Base-by-base conservation (phyloP, 306 rosid genomes). In the Casuarina equisetifolia region DNA sequence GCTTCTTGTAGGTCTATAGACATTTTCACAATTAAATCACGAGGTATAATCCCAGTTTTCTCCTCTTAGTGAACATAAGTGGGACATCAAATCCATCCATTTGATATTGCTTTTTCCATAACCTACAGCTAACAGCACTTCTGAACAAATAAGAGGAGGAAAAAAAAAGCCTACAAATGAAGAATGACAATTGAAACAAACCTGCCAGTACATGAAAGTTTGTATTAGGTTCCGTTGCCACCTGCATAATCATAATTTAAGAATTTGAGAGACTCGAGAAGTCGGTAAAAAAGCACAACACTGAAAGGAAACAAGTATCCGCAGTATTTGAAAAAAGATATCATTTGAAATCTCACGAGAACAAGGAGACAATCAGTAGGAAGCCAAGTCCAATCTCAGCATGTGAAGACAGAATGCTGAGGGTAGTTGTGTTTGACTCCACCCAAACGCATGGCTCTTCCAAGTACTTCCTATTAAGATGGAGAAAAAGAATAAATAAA, bases 141-240 rank as follows among this genome's bases (percentile, higher is more conserved):
- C 4, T 5, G 43, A 35, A 35, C 4, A 6, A 4, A 35, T 25
- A 57, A 6, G 20, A 32, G 74, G 32, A 32, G 74, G n/a, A n/a
- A 52, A 67, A 40, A 67, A 40, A 61, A 38, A 53, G 25, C 25
- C 63, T 51, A 59, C 69, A 69, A 11, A 32, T 52, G 32, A 82
- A 11, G n/a, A 55, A 67, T 70, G 25, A 64, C 49, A 54, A 51
- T 58, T 12, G 79, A 61, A 81, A 82, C 86, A 38, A 51, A 95
- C 98, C 98, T 95, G 98, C 98, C 98, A 95, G 82, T 92, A 92
- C 88, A 92, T 87, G 86, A 92, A 92, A 16, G 96, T 81, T 78
- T 95, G 98, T 72, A 92, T 81, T 78, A 92, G 78, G 85, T 91
- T 95, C 74, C 98, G 96, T 74, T 95, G 97, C 95, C 95, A 88